phyloP scores from a whole-genome alignment of 2,329 filamentous ascomycete species.

The Talaromyces rugulosus region DNA sequence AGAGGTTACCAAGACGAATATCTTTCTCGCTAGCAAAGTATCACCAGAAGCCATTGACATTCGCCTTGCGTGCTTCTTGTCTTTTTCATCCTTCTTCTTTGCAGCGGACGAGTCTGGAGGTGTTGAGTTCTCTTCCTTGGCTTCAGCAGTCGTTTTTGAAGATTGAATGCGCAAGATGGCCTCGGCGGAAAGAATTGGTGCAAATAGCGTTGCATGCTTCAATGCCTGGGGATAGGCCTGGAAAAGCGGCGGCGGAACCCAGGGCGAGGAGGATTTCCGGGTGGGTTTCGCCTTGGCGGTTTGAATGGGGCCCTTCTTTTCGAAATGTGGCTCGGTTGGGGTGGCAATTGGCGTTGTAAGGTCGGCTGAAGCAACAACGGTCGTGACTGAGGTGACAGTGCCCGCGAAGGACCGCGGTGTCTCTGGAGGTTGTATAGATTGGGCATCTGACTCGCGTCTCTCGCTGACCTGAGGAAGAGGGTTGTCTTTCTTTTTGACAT shows the following conservation, averaged over 20 bases:
- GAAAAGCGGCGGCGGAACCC: conserved; percentile 73
- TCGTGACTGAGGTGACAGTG: conserved; percentile 23
- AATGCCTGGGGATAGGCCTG: conserved; percentile 82
- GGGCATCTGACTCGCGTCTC: conserved; percentile 17
- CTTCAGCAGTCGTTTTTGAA: conserved; percentile 19
- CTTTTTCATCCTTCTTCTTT: conserved; percentile 32
- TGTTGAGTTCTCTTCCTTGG: conserved; percentile 9
- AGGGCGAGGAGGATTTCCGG: conserved; percentile 34
- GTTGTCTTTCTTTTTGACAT: conserved; percentile 20
- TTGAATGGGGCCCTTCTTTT: conserved; percentile 14
- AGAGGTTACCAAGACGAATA: conserved; percentile 41
- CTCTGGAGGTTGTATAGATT: conserved; percentile 15
- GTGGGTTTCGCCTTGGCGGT: conserved; percentile 20
- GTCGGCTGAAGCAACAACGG: conserved; percentile 18
- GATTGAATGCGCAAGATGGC: conserved; percentile 57
- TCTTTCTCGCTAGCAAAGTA: conserved; percentile 40
- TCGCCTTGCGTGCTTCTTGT: conserved; percentile 32
- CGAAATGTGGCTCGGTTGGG: conserved; percentile 4
- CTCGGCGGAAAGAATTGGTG: conserved; percentile 66
- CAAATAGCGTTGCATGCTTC: conserved; percentile 67
- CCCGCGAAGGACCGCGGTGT: conserved; percentile 22
- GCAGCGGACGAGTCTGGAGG: conserved; percentile 19
- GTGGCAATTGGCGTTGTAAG: conserved; percentile 15
- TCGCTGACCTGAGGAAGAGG: conserved; percentile 33
- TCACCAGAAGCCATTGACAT: conserved; percentile 34